Evolutionary conservation across 2,329 filamentous ascomycete genomes (phyloP).

Genomic region (Aspergillus sp.): DNA sequence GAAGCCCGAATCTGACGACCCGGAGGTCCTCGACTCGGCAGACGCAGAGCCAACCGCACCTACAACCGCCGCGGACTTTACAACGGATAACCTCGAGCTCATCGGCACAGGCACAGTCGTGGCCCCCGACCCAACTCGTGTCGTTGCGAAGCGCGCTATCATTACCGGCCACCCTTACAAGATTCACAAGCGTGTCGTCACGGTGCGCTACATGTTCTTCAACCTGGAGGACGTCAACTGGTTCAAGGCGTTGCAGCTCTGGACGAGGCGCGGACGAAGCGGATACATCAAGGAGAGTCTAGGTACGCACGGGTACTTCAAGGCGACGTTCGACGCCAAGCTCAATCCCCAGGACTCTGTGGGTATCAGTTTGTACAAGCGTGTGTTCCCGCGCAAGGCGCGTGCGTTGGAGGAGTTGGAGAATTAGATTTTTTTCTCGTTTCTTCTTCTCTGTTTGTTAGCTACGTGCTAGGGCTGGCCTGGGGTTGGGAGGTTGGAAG

Average conservation of each 20-base stretch:
- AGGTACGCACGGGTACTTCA: conserved; percentile 99
- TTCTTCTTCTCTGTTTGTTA: no score
- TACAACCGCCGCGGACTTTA: conserved; percentile 29
- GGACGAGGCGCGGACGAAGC: conserved; percentile 85
- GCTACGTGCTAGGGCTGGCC: no score
- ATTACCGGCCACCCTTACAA: conserved; percentile 97
- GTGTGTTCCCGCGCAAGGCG: conserved; percentile 78
- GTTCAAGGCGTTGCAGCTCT: conserved; percentile 96
- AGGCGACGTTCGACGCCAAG: conserved; percentile 93
- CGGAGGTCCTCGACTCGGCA: conserved; percentile 49
- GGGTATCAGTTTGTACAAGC: conserved; percentile 86
- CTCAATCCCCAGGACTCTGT: conserved; percentile 96
- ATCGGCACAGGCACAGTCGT: conserved; percentile 87
- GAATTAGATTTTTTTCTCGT: conserved; percentile 17
- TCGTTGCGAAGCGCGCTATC: conserved; percentile 92
- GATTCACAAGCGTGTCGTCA: conserved; percentile 97
- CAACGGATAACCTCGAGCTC: conserved; percentile 64
- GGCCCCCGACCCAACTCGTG: conserved; percentile 72
- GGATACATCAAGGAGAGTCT: conserved; percentile 93
- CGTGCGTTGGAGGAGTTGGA: conserved; percentile 47
- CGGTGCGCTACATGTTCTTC: conserved; percentile 99
- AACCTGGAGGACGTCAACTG: conserved; percentile 91
- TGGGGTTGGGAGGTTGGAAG: neutral
- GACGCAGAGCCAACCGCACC: conserved; percentile 42
- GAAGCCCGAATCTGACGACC: conserved; percentile 32